phyloP scores from a whole-genome alignment of 2,329 filamentous ascomycete species.

The Ceratocystis diversiconidia region DNA sequence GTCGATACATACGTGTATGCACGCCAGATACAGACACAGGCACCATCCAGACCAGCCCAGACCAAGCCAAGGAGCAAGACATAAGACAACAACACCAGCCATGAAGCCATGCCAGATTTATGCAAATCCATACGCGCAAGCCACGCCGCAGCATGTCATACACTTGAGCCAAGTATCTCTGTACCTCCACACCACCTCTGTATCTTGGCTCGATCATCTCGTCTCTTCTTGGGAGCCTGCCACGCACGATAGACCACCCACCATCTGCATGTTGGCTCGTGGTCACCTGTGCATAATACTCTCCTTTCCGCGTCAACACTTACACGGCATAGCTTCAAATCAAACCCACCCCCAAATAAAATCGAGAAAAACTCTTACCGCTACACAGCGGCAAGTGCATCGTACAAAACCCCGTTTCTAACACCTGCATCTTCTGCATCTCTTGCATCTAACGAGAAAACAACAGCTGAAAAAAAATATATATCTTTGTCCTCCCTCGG shows the following conservation, averaged over 20 bases:
- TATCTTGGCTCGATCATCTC: background rate
- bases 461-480: background rate
- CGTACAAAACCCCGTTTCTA: background rate
- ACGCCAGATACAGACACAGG: background rate
- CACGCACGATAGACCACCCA: too few species aligned
- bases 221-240: too few species aligned
- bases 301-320: too few species aligned
- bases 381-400: too few species aligned
- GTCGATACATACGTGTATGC: background rate
- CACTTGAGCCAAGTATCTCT: background rate
- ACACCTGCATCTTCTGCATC: background rate
- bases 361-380: too few species aligned
- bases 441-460: background rate
- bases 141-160: background rate
- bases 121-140: background rate
- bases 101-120: background rate
- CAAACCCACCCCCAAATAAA: too few species aligned
- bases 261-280: too few species aligned
- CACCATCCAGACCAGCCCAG: background rate
- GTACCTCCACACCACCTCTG: background rate
- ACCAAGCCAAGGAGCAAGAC: too few species aligned
- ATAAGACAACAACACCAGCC: background rate
- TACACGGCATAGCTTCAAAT: too few species aligned
- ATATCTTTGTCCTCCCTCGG: too few species aligned
- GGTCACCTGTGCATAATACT: too few species aligned